Base-by-base conservation (phyloP, 2,329 filamentous ascomycete species). In the Davidsoniella neocaledoniae region DNA sequence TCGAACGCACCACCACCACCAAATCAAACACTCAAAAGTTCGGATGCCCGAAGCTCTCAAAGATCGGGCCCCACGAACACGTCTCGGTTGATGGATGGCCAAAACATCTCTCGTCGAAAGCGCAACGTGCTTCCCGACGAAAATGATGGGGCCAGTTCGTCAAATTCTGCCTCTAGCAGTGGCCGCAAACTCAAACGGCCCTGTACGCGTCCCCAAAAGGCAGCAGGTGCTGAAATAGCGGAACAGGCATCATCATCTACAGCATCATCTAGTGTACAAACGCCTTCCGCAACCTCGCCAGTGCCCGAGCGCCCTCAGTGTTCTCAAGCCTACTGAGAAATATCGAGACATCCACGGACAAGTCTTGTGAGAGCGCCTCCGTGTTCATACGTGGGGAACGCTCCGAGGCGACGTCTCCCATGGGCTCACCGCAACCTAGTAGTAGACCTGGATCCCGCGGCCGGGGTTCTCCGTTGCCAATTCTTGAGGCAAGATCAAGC, bases 171-270 rank as follows among this genome's bases (percentile, higher is more conserved):
- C 39, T 41, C 16, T 33, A 33, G 29, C 12, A 33, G 29, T 12
- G 12, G 29, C 29, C 78, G 88, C 46, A 88, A 85, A 62, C 68
- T 94, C 43, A 95, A 95, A 66, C 81, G 88, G 14, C 88, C 88
- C 26, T 78, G 88, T 53, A 91, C 86, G 17, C 76, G 84, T 56
- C 73, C 84, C 46, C 71, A 33, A 5, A 33, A 33, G 29, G 12
- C 29, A 33, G 8, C 8, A 33, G 12, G 67, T 6, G 63, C 61
- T 14, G 12, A 39, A 23, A 21, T 21, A 17, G 10, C 29, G 14
- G 72, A 76, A 52, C 63, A 65, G 12, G 70, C 72, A 1, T 39
- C 48, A 9, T 36, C 50, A 5, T 43, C 52, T 21, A 43, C 40
- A 19, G 43, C 48, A 12, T 46, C 55, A 49, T 55, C 55, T 36